Conservation (phyloP, 2,329 filamentous ascomycete genomes). For the Neonectria magnoliae region DNA sequence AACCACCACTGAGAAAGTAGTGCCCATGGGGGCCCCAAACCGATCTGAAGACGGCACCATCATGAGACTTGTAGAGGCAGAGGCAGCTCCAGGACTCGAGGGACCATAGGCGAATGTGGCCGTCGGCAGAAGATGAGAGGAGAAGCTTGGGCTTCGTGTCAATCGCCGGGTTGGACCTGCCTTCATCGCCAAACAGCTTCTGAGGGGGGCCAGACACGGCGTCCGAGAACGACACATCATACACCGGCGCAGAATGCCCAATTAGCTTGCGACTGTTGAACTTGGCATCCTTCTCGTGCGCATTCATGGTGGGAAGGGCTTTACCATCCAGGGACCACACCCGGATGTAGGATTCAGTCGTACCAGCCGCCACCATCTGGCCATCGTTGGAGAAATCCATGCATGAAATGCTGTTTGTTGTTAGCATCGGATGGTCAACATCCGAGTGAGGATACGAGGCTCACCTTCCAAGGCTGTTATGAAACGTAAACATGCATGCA, state of each 20-base stretch:
- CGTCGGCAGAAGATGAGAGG: conserved; percentile 87
- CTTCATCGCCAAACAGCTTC: conserved; percentile 61
- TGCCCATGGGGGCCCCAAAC: conserved; percentile 93
- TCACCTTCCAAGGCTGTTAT: conserved; percentile 92
- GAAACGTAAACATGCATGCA: conserved; percentile 97
- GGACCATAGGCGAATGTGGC: conserved; percentile 91
- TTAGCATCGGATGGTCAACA: conserved; percentile 25
- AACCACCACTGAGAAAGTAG: conserved; percentile 89
- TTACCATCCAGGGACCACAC: conserved; percentile 92
- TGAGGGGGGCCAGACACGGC: conserved; percentile 66
- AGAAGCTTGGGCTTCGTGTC: conserved; percentile 76
- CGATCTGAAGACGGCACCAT: conserved; percentile 87
- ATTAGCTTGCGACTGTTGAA: conserved; percentile 77
- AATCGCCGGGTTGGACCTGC: conserved; percentile 51
- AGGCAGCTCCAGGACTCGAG: conserved; percentile 92
- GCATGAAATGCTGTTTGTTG: conserved; percentile 75
- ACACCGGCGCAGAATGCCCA: conserved; percentile 90
- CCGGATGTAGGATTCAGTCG: conserved; percentile 93
- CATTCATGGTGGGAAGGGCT: conserved; percentile 74
- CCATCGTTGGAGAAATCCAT: conserved; percentile 96
- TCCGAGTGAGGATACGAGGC: conserved; percentile 35
- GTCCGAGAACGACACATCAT: conserved; percentile 86
- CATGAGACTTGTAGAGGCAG: conserved; percentile 93
- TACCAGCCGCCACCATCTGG: conserved; percentile 86
- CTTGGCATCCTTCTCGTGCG: conserved; percentile 66